Evolutionary conservation across 441 rosid genomes (phyloP), one percentile per base, ranked within the genome.

Genomic region (Aquilaria agallochum): DNA sequence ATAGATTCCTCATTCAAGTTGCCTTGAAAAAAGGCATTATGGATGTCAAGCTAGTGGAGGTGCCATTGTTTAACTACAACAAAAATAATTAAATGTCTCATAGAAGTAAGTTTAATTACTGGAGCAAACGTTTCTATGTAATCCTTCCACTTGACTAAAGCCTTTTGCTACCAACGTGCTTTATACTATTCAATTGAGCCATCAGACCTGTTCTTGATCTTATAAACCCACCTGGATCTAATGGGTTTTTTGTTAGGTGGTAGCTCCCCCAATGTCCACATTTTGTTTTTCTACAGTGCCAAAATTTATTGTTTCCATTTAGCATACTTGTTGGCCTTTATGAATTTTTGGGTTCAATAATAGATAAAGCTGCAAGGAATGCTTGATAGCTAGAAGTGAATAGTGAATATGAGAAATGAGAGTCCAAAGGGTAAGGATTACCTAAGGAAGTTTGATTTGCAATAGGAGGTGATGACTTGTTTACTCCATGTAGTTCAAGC

Each of bases 101-200:
- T 32, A 1, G 5, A 33, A 5, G 44, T 50, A 0, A 62, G 42
- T 33, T 61, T 55, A 1, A 46, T 31, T 0, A 55, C 11, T 1
- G 13, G 48, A 9, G 65, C 32, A 60, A 59, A 67, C 2, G 54
- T 66, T 2, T 59, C 60, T 40, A 5, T 5, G 44, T 40, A 40
- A 40, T 40, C 44, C 44, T 40, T 67, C 59, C n/a, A 53, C 11
- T 12, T 67, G 34, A 6, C 64, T 53, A 12, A 31, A 67, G 0
- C 71, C 60, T 12, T 68, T 48, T 2, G 56, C 56, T 1, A 68
- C 67, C 2, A 62, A 7, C 51, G 40, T 9, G 56, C 60, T 31
- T 68, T 68, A 11, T 53, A 61, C 5, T n/a, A 9, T 20, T 65
- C 56, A 34, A 65, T 48, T 2, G 11, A 5, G 0, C 57, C 63